These are phyloP conservation scores for Chalciporus sphaerocephalus DNA, from an alignment of 768 basidiomycete species.

Conservation along the genomic window DNA sequence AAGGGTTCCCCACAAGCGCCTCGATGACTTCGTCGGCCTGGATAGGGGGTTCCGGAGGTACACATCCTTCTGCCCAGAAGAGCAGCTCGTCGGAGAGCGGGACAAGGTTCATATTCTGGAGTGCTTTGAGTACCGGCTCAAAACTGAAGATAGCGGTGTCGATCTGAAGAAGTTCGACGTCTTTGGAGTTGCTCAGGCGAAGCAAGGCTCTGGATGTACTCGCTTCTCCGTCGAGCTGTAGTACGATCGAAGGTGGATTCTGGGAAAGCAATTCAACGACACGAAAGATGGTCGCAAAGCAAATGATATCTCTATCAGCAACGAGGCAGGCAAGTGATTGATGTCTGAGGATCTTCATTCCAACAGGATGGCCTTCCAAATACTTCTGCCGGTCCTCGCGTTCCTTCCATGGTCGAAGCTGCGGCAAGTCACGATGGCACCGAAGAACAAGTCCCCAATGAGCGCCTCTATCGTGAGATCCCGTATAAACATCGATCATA, in stretches of 20 bases:
- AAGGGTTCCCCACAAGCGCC: conserved; percentile 29
- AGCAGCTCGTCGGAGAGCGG: conserved; percentile 52
- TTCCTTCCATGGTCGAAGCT: conserved; percentile 29
- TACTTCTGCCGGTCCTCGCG: conserved; percentile 37
- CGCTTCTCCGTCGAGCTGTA: conserved; percentile 49
- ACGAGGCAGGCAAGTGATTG: conserved; percentile 55
- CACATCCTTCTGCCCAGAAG: conserved; percentile 43
- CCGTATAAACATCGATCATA: conserved; percentile 37
- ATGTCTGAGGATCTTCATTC: conserved; percentile 44
- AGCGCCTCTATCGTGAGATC: conserved; percentile 24
- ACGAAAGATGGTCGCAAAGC: conserved; percentile 52
- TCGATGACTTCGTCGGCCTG: conserved; percentile 22
- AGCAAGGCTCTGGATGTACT: conserved; percentile 40
- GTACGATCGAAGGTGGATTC: conserved; percentile 46
- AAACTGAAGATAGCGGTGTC: conserved; percentile 62
- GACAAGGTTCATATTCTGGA: conserved; percentile 46
- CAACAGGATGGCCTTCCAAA: conserved; percentile 33
- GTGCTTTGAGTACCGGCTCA: conserved; percentile 54
- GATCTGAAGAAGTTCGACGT: conserved; percentile 50
- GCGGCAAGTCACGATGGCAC: conserved; percentile 35
- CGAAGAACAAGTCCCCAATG: conserved; percentile 43
- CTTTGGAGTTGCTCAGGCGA: conserved; percentile 34
- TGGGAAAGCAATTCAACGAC: conserved; percentile 49
- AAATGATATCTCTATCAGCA: conserved; percentile 43
- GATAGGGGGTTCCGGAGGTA: conserved; percentile 5